phyloP scores from a whole-genome alignment of 2,329 filamentous ascomycete species.

The Exserohilum turcica region DNA sequence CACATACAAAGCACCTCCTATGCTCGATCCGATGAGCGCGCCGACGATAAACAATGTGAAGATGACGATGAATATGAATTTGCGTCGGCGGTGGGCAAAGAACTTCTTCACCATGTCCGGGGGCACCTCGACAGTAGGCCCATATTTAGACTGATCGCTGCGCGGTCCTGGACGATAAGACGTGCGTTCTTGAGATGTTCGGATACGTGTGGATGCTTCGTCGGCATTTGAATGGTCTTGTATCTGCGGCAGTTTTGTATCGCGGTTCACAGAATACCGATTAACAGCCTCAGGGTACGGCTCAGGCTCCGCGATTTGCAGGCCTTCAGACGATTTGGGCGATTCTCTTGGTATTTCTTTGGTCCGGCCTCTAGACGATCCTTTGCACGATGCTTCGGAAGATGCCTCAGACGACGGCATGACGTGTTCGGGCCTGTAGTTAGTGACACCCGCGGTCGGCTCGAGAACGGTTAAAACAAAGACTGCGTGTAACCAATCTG shows the following conservation, averaged over 20 bases:
- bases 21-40: constrained; percentile 1
- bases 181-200: background rate
- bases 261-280: background rate
- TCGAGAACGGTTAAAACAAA: background rate
- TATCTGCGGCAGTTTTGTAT: constrained; percentile 10
- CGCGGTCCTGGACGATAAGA: background rate
- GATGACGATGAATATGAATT: background rate
- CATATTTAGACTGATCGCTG: constrained; percentile 1
- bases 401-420: background rate
- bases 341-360: background rate
- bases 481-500: background rate
- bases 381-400: background rate
- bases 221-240: background rate
- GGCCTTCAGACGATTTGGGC: background rate
- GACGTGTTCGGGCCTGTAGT: background rate
- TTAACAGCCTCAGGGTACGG: constrained; percentile 5
- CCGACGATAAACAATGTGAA: constrained; percentile 1
- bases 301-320: constrained; percentile 11
- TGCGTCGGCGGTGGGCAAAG: constrained; percentile 3
- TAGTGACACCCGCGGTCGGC: background rate
- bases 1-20: constrained; percentile 3
- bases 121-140: background rate
- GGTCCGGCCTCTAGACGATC: too few relatives aligned
- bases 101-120: constrained; percentile 8
- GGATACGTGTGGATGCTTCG: background rate